Conservation (phyloP, 352 stramenopile genomes). For the Nothophytophthora sp. region DNA sequence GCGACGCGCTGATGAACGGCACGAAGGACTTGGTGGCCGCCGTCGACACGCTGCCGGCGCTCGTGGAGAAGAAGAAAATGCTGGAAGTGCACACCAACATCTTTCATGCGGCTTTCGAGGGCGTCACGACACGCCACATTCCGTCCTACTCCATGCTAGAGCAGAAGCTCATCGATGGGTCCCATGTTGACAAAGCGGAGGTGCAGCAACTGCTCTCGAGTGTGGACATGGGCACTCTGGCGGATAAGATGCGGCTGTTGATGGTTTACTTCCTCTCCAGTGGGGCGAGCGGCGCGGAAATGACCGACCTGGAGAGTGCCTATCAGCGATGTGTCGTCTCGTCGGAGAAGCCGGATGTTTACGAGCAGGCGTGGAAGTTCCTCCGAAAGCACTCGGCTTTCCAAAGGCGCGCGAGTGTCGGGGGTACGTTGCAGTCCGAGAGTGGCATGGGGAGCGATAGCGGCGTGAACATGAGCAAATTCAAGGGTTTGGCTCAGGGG, state of each 20-base stretch:
- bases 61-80: conserved; percentile 90
- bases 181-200: conserved; percentile 66
- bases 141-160: conserved; percentile 86
- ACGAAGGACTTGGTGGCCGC: conserved; percentile 84
- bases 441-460: conserved; percentile 25
- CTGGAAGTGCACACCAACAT: conserved; percentile 90
- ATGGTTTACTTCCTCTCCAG: conserved; percentile 90
- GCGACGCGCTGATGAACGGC: conserved; percentile 64
- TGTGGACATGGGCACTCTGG: conserved; percentile 63
- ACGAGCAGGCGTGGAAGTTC: conserved; percentile 70
- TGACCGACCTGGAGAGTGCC: conserved; percentile 72
- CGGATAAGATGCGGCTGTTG: conserved; percentile 83
- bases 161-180: conserved; percentile 86
- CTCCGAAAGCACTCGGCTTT: conserved; percentile 84
- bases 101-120: conserved; percentile 83
- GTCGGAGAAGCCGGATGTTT: conserved; percentile 38
- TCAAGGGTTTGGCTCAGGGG: conserved; percentile 82
- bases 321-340: conserved; percentile 58
- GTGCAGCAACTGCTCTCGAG: conserved; percentile 68
- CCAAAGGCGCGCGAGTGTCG: conserved; percentile 76
- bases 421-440: conserved; percentile 40
- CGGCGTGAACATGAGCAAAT: conserved; percentile 78
- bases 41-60: conserved; percentile 79
- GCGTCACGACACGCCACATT: conserved; percentile 77
- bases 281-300: conserved; percentile 64